Evolutionary conservation across 1,284 basidiomycete species (phyloP), one percentile per base, ranked within the genome.

Genomic region (Tylopilus orsonianus): DNA sequence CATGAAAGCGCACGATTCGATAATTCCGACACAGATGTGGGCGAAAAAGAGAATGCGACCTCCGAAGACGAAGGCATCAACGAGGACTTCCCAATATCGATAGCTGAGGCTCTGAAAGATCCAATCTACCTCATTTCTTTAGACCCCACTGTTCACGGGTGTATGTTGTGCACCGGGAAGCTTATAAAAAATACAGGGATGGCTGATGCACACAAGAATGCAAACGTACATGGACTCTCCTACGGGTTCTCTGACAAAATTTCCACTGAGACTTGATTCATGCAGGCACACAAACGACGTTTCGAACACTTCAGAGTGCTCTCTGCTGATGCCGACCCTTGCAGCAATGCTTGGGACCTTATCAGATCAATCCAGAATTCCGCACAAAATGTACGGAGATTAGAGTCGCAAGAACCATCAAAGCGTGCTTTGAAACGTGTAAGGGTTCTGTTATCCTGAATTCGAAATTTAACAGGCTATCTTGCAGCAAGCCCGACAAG

Each of bases 131-230:
- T 77, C 53, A 65, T 83, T 24, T 78, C 79, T 3, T 52, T 77
- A 9, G 72, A 81, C 42, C 73, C 79, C 19, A 75, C 76, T 18
- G 58, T 78, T 24, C 74, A 75, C 54, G 75, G 73, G 23, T 93
- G 90, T 61, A 75, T 87, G 4, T 62, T 87, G 8, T 93, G 90
- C 66, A 89, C 86, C 5, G 83, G 83, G 27, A 91, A 87, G 62
- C 58, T 77, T 16, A 72, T 93, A 44, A 91, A 90, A 67, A 79
- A 80, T 46, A 52, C 62, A 12, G 74, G 73, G 44, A 85, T 88
- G 80, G 72, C 78, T 13, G 69, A 75, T 49, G 68, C 78, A 10
- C 90, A 93, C 68, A 70, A 75, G 49, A 71, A 70, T 16, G 86
- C 87, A 43, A 80, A 78, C 62, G 90, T 84, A 75, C 68, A 86